Evolutionary conservation across 2,329 filamentous ascomycete genomes (phyloP), one percentile per base, ranked within the genome.

Genomic region (Pezicula neosporulosa): DNA sequence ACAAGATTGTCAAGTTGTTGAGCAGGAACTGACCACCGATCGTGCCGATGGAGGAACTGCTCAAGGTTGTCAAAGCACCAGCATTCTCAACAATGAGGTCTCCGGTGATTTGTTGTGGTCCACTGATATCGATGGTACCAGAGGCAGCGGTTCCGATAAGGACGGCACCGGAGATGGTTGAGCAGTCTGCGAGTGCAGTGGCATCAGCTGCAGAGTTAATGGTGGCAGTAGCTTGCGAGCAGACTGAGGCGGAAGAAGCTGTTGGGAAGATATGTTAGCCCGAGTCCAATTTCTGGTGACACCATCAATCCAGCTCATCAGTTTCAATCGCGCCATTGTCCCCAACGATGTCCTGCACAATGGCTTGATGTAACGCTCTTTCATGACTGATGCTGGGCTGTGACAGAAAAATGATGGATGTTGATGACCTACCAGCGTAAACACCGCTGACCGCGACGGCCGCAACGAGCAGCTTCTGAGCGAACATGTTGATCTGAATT

Each of bases 21-120:
- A 97, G 74, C 53, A 74, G 70, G 76, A 97, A 91, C n/a, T 68
- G 71, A 45, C 87, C 85, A 44, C 77, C 79, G 65, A 99, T 88
- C 47, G 74, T 73, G 58, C 72, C 66, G 57, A 97, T 77, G 50
- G 78, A 76, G 55, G 72, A 68, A 57, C 83, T 86, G 48, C 74
- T 71, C 55, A 97, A 70, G 51, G 75, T 77, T 63, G 81, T 82
- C 55, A 97, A 73, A 57, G 80, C 76, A 57, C 83, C 81, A 15
- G 71, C 73, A 72, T 90, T 87, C 54, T 72, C 62, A 67, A 81
- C 71, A 43, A 80, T 77, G 51, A 88, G 67, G 64, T 78, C 73
- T 57, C 82, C 82, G 47, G 72, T 72, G 63, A 88, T 77, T 56
- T 75, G 61, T 64, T 80, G 63, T 43, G 81, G 71, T 47, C 85